Evolutionary conservation across 306 rosid genomes (phyloP).

Genomic region (Rubus parviflorus): DNA sequence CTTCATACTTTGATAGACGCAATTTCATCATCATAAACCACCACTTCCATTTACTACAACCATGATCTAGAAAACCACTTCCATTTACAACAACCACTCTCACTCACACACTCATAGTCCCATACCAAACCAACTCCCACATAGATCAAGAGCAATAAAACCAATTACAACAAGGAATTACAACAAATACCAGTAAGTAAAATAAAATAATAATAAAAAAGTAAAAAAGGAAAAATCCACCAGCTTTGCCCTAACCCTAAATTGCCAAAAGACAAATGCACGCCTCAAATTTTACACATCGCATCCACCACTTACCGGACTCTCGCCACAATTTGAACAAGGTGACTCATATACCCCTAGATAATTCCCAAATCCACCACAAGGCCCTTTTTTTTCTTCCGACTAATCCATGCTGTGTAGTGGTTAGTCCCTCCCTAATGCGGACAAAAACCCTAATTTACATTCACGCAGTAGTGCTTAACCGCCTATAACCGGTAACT

Average conservation of each 20-base stretch:
- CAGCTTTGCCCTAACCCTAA: slow-evolving; percentile 38
- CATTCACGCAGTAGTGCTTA: not conserved
- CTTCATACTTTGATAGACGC: slow-evolving; percentile 31
- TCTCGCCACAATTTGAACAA: not conserved
- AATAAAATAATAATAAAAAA: not conserved
- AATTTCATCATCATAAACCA: slow-evolving; percentile 39
- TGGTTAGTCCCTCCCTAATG: not conserved
- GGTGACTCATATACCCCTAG: slow-evolving; percentile 26
- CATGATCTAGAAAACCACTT: slow-evolving; percentile 26
- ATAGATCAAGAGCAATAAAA: not conserved
- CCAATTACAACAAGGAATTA: not conserved
- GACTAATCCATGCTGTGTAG: not conserved
- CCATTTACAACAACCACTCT: slow-evolving; percentile 10
- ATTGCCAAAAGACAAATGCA: slow-evolving; percentile 2
- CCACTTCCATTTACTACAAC: slow-evolving; percentile 19
- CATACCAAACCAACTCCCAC: slow-evolving; percentile 29
- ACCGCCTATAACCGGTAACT: slow-evolving; percentile 58
- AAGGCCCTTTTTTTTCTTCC: no score
- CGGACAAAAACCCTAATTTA: slow-evolving; percentile 22
- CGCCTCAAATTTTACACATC: not conserved
- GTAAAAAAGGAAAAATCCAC: not conserved
- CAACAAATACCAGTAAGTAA: not conserved
- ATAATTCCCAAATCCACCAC: slow-evolving; percentile 27
- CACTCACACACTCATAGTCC: not conserved
- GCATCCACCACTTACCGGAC: slow-evolving; percentile 7